Evolutionary conservation across 2,329 filamentous ascomycete genomes (phyloP).

Genomic region (Talaromyces atroroseus): DNA sequence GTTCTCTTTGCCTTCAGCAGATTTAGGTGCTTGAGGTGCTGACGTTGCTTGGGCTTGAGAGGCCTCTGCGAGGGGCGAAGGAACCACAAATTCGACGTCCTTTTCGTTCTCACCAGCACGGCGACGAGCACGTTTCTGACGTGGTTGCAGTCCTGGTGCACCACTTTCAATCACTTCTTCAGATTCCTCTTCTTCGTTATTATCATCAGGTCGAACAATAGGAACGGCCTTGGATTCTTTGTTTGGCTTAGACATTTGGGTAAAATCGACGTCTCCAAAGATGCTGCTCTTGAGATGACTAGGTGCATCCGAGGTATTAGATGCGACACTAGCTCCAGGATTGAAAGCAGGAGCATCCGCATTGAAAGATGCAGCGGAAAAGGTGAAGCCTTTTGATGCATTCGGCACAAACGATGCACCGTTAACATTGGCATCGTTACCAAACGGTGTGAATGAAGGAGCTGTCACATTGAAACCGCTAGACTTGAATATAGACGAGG

Average conservation of each 20-base stretch:
- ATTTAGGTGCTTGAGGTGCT: slow-evolving; percentile 20
- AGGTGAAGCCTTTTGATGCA: slow-evolving; percentile 50
- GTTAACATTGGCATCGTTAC: slow-evolving; percentile 12
- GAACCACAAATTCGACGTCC: slow-evolving; percentile 66
- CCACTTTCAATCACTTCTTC: slow-evolving; percentile 49
- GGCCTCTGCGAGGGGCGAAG: slow-evolving; percentile 28
- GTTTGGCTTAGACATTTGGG: slow-evolving; percentile 58
- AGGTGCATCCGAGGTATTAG: slow-evolving; percentile 19
- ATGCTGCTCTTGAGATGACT: slow-evolving; percentile 42
- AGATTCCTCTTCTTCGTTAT: slow-evolving; percentile 35
- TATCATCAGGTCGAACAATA: slow-evolving; percentile 63
- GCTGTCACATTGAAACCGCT: slow-evolving; percentile 55
- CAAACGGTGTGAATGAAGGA: slow-evolving; percentile 62
- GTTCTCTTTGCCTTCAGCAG: slow-evolving; percentile 35
- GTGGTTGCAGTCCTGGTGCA: slow-evolving; percentile 59
- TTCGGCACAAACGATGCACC: slow-evolving; percentile 17
- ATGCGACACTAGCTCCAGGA: slow-evolving; percentile 42
- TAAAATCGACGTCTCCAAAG: slow-evolving; percentile 62
- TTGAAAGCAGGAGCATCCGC: slow-evolving; percentile 73
- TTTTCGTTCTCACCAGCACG: slow-evolving; percentile 62
- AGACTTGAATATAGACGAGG: slow-evolving; percentile 24
- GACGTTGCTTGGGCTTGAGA: slow-evolving; percentile 24
- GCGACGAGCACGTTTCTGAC: slow-evolving; percentile 69
- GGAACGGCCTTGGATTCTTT: slow-evolving; percentile 80
- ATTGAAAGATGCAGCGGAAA: slow-evolving; percentile 65